A percentile compares a stretch with the other conserved stretches of the same genome.
phyloP scores from a whole-genome alignment of 164 flowering plant genomes.

The Annona squamosa region DNA sequence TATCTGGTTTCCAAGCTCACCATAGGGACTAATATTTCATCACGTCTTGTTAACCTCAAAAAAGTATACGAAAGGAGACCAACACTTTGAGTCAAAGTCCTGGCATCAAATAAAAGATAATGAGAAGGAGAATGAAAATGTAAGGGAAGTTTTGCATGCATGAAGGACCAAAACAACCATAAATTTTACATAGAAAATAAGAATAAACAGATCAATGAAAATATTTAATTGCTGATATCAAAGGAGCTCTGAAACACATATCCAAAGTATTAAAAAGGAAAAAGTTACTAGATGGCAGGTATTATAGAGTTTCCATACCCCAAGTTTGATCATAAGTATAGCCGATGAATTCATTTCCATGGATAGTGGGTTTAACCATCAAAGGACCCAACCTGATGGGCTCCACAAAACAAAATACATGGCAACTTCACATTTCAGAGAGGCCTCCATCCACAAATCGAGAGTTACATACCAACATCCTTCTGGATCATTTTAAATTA shows the following conservation, averaged over 20 bases:
- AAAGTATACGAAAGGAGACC: constrained; percentile 92
- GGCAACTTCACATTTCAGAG: too few species aligned
- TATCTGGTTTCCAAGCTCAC: constrained; percentile 32
- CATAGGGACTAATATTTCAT: constrained; percentile 91
- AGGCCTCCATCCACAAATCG: too few species aligned
- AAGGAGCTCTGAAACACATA: background rate
- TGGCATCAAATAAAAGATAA: constrained; percentile 17
- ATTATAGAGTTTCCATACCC: too few species aligned
- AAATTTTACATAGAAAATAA: background rate
- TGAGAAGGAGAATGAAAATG: background rate
- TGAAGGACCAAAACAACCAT: background rate
- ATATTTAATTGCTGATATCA: too few species aligned
- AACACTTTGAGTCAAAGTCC: constrained; percentile 71
- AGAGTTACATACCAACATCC: too few species aligned
- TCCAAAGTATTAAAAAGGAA: background rate
- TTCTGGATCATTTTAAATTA: too few species aligned
- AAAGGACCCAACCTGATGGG: too few species aligned
- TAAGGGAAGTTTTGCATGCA: background rate
- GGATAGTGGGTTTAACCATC: too few species aligned
- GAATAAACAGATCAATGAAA: background rate
- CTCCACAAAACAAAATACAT: too few species aligned
- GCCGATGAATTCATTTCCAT: too few species aligned
- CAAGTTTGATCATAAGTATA: too few species aligned
- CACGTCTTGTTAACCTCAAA: constrained; percentile 52
- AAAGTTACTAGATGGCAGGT: too few species aligned